Evolutionary conservation across 192 early-diverging fungal genomes (phyloP), one percentile per base, ranked within the genome.

Genomic region (Dissophora ornata): DNA sequence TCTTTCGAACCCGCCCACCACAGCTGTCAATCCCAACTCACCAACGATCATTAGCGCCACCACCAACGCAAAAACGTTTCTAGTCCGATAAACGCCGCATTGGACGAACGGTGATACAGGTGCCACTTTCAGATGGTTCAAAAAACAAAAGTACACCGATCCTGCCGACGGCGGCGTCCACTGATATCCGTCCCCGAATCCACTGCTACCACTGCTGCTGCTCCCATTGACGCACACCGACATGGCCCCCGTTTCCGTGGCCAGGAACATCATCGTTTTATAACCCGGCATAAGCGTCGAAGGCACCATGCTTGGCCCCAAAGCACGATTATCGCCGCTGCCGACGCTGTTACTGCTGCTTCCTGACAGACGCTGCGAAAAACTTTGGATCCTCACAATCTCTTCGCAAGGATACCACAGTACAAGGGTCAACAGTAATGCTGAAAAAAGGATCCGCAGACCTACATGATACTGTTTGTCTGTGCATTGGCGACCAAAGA

Each of bases 71-170:
- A 49, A 47, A 15, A 61, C 19, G 25, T 36, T 61, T 19, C 59
- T 9, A 2, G 59, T 49, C 21, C 46, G 28, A 21, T 61, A 49
- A 9, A 61, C 19, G 8, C 44, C 59, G 49, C 59, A 61, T n/a
- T 33, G 21, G 46, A 61, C 45, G 26, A 22, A 34, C 28, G 59
- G 59, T 15, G 47, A 28, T 12, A 47, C 4, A 9, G 59, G 59
- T 2, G 59, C 59, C 4, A 36, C 30, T 33, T 61, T 46, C 2
- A 24, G 32, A 21, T 61, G 59, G 59, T 61, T 49, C 2, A 33
- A 6, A 21, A 49, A 61, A 29, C 59, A 61, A 24, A 61, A 61
- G 28, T 61, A 61, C 22, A 48, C 47, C 28, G 45, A 48, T 2
- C 32, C 30, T 21, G 59, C 29, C 8, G 46, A 49, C 2, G 59